These are phyloP conservation scores for Sanghuangporus baumii DNA, from an alignment of 1,284 basidiomycete species.

Conservation along the genomic window DNA sequence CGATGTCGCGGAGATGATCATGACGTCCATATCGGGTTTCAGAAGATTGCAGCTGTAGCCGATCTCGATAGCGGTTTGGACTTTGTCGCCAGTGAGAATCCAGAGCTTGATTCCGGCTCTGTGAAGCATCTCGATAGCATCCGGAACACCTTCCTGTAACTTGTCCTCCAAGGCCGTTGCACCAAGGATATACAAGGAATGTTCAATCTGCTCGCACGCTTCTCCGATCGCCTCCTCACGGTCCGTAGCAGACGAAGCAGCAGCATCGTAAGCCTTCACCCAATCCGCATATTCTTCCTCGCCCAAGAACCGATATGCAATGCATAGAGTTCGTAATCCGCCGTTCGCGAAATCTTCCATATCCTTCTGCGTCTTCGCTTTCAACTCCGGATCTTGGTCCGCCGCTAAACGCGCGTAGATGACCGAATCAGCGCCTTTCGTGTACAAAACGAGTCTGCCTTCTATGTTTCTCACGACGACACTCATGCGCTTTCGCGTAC, in stretches of 20 bases:
- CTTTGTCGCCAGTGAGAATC: conserved; percentile 94
- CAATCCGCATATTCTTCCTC: conserved; percentile 86
- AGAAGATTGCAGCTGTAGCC: conserved; percentile 90
- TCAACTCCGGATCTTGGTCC: conserved; percentile 71
- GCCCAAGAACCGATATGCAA: conserved; percentile 74
- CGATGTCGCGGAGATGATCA: conserved; percentile 90
- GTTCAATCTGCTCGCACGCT: conserved; percentile 81
- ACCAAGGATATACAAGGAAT: conserved; percentile 78
- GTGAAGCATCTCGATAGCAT: conserved; percentile 90
- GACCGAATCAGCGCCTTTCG: conserved; percentile 96
- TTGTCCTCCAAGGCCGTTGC: conserved; percentile 97
- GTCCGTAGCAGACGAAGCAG: conserved; percentile 67
- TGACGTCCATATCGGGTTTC: conserved; percentile 89
- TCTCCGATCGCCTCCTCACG: conserved; percentile 90
- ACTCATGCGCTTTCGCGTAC: conserved; percentile 91
- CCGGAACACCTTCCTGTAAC: conserved; percentile 94
- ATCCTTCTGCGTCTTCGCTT: conserved; percentile 76
- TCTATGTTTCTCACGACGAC: conserved; percentile 82
- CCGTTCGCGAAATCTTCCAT: conserved; percentile 93
- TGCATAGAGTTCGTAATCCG: conserved; percentile 88
- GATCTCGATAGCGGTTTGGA: conserved; percentile 97
- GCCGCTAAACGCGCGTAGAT: conserved; percentile 80
- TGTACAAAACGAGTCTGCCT: conserved; percentile 79
- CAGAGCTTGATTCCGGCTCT: conserved; percentile 95
- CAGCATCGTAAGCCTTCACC: conserved; percentile 79